A percentile compares a stretch with the other conserved stretches of the same genome.
These are phyloP conservation scores for Euphorbia tirucalli DNA, from an alignment of 345 rosid genomes.

Conservation along the genomic window DNA sequence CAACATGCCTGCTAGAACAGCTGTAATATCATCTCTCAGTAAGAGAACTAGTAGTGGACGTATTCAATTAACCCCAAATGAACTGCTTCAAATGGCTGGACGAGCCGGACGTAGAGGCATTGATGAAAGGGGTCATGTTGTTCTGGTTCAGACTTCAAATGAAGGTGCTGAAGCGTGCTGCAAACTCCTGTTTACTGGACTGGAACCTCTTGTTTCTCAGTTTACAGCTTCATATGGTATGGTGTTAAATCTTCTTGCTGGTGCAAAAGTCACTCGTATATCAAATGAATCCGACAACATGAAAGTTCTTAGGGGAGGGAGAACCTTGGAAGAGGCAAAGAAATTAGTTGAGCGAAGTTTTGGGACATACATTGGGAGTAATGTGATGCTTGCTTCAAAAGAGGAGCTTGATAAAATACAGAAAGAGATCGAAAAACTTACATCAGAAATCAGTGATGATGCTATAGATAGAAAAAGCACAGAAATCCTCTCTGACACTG, in stretches of 20 bases:
- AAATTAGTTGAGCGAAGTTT: constrained; percentile 91
- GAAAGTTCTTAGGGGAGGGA: constrained; percentile 57
- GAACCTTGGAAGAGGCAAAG: constrained; percentile 89
- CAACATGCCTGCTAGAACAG: constrained; percentile 97
- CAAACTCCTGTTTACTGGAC: constrained; percentile 79
- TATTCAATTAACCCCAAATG: constrained; percentile 72
- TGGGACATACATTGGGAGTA: constrained; percentile 93
- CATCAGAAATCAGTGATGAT: constrained; percentile 67
- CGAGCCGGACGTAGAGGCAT: constrained; percentile 98
- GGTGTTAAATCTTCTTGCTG: constrained; percentile 91
- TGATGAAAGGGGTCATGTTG: constrained; percentile 82
- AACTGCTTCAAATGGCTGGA: constrained; percentile 94
- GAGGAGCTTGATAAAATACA: constrained; percentile 76
- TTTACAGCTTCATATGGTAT: constrained; percentile 98
- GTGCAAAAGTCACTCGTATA: constrained; percentile 60
- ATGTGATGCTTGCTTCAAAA: constrained; percentile 86
- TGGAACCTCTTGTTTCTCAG: constrained; percentile 90
- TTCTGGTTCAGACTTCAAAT: constrained; percentile 68
- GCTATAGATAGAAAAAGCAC: constrained; percentile 78
- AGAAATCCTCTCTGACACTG: constrained; percentile 54
- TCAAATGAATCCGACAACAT: constrained; percentile 49
- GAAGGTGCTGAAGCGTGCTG: constrained; percentile 97
- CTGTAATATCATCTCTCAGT: constrained; percentile 80
- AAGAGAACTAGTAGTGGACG: constrained; percentile 72
- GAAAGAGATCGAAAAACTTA: constrained; percentile 64